Conservation (phyloP, 1,139 yeast genomes). For the Pichia sp. region DNA sequence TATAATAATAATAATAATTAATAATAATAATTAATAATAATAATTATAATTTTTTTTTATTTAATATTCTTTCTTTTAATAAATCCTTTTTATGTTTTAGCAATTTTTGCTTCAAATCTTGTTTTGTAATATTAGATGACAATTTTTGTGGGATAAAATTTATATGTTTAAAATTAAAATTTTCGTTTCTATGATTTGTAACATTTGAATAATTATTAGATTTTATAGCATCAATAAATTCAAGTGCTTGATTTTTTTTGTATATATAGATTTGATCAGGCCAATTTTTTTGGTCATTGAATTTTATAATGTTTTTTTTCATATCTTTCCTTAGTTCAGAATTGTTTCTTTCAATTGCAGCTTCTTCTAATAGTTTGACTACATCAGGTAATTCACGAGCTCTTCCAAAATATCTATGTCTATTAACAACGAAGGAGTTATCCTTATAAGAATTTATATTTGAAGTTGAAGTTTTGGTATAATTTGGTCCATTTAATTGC, state of each 20-base stretch:
- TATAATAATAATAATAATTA: not conserved
- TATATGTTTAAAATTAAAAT: not conserved
- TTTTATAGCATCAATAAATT: not conserved
- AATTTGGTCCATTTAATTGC: constrained; percentile 63
- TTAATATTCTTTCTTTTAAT: not conserved
- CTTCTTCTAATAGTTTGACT: constrained; percentile 41
- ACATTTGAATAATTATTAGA: not conserved
- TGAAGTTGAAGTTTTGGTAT: not conserved
- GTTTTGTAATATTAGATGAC: not conserved
- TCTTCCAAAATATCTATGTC: constrained; percentile 74
- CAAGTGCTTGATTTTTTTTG: not conserved
- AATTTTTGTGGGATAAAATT: not conserved
- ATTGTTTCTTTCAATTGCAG: constrained; percentile 27
- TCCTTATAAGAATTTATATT: constrained; percentile 4
- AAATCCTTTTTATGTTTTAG: constrained; percentile 5
- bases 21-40: not conserved
- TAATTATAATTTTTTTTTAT: not conserved
- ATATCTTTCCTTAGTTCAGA: not conserved
- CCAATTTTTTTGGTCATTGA: constrained; percentile 4
- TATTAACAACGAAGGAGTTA: constrained; percentile 32
- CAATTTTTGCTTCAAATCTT: constrained; percentile 3
- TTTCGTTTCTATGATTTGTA: not conserved
- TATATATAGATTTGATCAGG: not conserved
- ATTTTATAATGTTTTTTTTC: not conserved
- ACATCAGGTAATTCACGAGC: constrained; percentile 80